These are phyloP conservation scores for Asterella californica DNA, from an alignment of 225 moss, liverwort and hornwort genomes.

Conservation along the genomic window DNA sequence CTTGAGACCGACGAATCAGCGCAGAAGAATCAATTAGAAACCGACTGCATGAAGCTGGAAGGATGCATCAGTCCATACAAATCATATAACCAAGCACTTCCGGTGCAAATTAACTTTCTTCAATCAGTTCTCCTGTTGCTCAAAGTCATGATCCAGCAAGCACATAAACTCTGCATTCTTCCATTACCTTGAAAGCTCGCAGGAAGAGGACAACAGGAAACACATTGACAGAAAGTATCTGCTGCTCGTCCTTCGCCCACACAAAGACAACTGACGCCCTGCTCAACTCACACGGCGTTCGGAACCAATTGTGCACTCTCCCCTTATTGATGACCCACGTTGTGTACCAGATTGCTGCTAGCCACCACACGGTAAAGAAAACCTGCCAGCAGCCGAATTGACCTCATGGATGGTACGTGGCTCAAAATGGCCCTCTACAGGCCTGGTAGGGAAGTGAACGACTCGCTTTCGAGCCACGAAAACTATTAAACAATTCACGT, in stretches of 20 bases:
- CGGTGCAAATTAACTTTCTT: background rate
- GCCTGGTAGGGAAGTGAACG: background rate
- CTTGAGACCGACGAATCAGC: no score
- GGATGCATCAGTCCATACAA: background rate
- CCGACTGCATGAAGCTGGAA: background rate
- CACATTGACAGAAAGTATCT: slow-evolving; percentile 56
- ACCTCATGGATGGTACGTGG: background rate
- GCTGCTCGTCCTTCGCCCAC: slow-evolving; percentile 56
- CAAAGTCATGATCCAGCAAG: background rate
- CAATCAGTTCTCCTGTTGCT: background rate
- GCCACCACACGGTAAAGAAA: slow-evolving; percentile 79
- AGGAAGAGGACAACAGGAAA: slow-evolving; percentile 54
- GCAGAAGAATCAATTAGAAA: no score
- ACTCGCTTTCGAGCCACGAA: background rate
- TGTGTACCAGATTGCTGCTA: slow-evolving; percentile 71
- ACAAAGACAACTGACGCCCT: slow-evolving; percentile 61
- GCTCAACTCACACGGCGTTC: slow-evolving; percentile 56
- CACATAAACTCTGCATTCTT: background rate
- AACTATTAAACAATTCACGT: background rate
- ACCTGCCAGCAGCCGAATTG: slow-evolving; percentile 31
- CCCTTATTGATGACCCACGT: slow-evolving; percentile 69
- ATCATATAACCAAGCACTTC: background rate
- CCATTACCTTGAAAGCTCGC: slow-evolving; percentile 47
- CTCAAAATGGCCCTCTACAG: background rate
- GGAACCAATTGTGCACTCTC: slow-evolving; percentile 73